Conservation (phyloP, 2,329 filamentous ascomycete species). For the Capronia epimyces region DNA sequence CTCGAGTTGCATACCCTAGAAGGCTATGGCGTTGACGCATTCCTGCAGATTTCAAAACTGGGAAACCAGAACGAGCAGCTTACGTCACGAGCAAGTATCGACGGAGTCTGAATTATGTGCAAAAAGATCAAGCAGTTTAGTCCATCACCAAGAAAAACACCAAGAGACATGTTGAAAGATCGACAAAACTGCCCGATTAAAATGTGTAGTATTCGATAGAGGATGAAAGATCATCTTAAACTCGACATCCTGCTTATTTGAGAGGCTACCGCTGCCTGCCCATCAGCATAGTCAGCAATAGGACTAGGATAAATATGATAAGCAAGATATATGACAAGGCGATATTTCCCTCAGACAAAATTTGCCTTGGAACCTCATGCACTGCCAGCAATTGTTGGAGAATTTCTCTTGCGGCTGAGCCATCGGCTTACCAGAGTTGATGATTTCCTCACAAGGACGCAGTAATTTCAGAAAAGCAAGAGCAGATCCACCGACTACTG, state of each 20-base stretch:
- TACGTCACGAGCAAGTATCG: slow-evolving; percentile 68
- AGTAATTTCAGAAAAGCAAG: slow-evolving; percentile 3
- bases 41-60: slow-evolving; percentile 90
- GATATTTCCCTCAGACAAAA: slow-evolving; percentile 36
- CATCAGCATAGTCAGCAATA: background rate
- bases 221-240: no score
- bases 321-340: background rate
- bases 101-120: slow-evolving; percentile 57
- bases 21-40: slow-evolving; percentile 92
- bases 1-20: slow-evolving; percentile 87
- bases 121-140: no score
- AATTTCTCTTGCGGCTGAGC: slow-evolving; percentile 43
- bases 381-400: slow-evolving; percentile 43
- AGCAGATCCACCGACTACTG: slow-evolving; percentile 14
- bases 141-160: no score
- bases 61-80: slow-evolving; percentile 98
- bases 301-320: background rate
- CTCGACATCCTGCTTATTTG: no score
- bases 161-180: no score
- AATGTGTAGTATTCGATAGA: no score
- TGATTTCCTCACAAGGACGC: slow-evolving; percentile 14
- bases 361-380: slow-evolving; percentile 47
- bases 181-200: no score
- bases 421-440: slow-evolving; percentile 49
- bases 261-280: background rate